Evolutionary conservation across 768 basidiomycete genomes (phyloP).

Genomic region (Termitomyces titanicus): DNA sequence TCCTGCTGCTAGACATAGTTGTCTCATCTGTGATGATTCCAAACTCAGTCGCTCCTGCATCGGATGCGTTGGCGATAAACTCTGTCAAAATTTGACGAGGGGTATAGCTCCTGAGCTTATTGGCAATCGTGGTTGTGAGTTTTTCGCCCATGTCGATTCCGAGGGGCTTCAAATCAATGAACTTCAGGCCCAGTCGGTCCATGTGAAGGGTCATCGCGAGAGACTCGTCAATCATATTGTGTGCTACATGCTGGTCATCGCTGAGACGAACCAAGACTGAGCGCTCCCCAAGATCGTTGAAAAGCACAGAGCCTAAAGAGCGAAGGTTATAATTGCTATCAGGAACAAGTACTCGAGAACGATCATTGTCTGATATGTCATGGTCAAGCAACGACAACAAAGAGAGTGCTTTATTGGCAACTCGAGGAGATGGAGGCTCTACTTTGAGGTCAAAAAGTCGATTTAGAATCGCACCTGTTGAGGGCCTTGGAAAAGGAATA

Average conservation of each 20-base stretch:
- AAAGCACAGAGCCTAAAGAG: slow-evolving; percentile 26
- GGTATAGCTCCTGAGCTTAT: slow-evolving; percentile 38
- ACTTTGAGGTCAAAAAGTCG: not conserved
- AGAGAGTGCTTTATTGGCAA: slow-evolving; percentile 21
- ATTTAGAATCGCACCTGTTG: slow-evolving; percentile 20
- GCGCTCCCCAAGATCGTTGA: slow-evolving; percentile 38
- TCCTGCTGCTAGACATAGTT: not conserved
- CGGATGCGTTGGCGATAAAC: slow-evolving; percentile 51
- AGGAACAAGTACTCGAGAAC: slow-evolving; percentile 29
- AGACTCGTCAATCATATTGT: slow-evolving; percentile 26
- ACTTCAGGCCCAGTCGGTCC: slow-evolving; percentile 30
- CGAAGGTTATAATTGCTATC: slow-evolving; percentile 24
- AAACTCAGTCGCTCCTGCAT: slow-evolving; percentile 44
- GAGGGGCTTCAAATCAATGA: slow-evolving; percentile 22
- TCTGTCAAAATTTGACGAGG: slow-evolving; percentile 42
- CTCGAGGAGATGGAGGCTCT: not conserved
- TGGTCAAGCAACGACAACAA: slow-evolving; percentile 27
- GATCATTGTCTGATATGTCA: slow-evolving; percentile 8
- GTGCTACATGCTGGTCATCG: slow-evolving; percentile 21
- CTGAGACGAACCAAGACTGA: slow-evolving; percentile 19
- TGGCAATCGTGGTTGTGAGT: slow-evolving; percentile 37
- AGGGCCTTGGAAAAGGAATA: slow-evolving; percentile 23
- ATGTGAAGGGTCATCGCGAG: slow-evolving; percentile 29
- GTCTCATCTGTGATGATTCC: slow-evolving; percentile 35
- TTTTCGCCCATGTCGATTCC: slow-evolving; percentile 40